Evolutionary conservation across 495 filamentous ascomycete genomes (phyloP).

Genomic region (Penicillium lividum): DNA sequence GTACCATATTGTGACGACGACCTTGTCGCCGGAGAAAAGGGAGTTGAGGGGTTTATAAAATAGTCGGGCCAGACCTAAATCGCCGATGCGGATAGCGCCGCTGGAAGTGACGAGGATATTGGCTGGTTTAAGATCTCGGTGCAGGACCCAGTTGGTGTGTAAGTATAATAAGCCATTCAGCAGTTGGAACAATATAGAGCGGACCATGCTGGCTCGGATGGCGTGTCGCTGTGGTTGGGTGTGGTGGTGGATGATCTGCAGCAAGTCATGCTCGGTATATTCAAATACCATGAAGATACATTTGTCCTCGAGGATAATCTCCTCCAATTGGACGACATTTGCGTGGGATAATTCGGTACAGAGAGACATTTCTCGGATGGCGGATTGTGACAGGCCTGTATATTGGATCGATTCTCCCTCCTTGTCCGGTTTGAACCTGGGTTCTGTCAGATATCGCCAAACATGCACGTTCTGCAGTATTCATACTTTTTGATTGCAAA

Average conservation of each 20-base stretch:
- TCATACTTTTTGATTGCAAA: conserved; percentile 92
- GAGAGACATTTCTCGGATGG: conserved; percentile 97
- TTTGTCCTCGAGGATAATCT: conserved; percentile 98
- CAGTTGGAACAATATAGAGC: conserved; percentile 91
- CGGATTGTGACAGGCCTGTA: conserved; percentile 96
- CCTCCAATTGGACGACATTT: conserved; percentile 88
- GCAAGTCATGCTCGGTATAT: conserved; percentile 93
- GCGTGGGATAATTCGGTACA: conserved; percentile 88
- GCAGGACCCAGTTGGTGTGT: conserved; percentile 95
- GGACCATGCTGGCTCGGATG: conserved; percentile 85
- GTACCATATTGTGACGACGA: conserved; percentile 99
- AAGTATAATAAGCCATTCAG: conserved; percentile 93
- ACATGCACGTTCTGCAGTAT: background rate
- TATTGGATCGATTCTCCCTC: conserved; percentile 94
- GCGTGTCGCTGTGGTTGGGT: conserved; percentile 81
- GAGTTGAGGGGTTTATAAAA: conserved; percentile 92
- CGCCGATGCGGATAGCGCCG: conserved; percentile 90
- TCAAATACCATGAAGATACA: conserved; percentile 99
- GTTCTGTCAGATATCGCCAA: background rate
- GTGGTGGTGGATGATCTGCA: conserved; percentile 98
- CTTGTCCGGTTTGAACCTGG: conserved; percentile 97
- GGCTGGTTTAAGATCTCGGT: conserved; percentile 94
- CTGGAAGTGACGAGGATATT: conserved; percentile 97
- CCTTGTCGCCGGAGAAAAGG: conserved; percentile 93
- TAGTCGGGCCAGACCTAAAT: conserved; percentile 86